These are phyloP conservation scores for Skeletonema tropicum DNA, from an alignment of 108 stramenopile species.

Conservation along the genomic window DNA sequence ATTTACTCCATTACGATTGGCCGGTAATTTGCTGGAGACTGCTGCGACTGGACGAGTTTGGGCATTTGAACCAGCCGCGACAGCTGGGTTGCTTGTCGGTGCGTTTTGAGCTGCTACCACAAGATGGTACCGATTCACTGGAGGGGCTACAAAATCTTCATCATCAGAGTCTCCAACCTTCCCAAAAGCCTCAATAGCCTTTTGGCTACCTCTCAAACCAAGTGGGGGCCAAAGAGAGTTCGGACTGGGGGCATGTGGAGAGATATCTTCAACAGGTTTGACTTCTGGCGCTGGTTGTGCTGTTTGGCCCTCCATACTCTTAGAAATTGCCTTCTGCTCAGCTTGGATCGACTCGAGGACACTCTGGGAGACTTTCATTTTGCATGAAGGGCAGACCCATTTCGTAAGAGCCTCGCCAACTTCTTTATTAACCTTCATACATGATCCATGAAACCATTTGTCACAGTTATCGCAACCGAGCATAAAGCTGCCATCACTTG, in stretches of 20 bases:
- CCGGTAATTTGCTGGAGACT: not conserved
- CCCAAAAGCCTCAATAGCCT: constrained; percentile 60
- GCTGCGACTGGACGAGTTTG: not conserved
- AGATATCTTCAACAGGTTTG: constrained; percentile 22
- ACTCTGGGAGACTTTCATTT: constrained; percentile 14
- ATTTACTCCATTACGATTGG: not conserved
- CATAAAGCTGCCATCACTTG: constrained; percentile 89
- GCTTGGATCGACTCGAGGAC: not conserved
- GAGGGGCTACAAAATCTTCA: constrained; percentile 36
- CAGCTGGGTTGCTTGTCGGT: not conserved
- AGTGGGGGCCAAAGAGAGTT: constrained; percentile 76
- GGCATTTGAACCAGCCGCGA: not conserved
- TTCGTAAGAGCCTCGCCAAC: constrained; percentile 44
- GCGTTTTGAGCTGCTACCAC: not conserved
- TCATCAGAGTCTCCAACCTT: constrained; percentile 36
- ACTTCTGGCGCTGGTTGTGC: constrained; percentile 7
- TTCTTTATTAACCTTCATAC: constrained; percentile 63
- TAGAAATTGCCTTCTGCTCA: constrained; percentile 5
- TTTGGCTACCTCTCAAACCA: constrained; percentile 55
- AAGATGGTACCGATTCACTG: constrained; percentile 1
- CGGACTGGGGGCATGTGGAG: constrained; percentile 70
- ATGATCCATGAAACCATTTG: constrained; percentile 87
- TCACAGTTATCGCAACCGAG: constrained; percentile 84
- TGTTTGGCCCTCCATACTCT: constrained; percentile 10
- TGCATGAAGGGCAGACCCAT: constrained; percentile 70